Evolutionary conservation across 805 yeast genomes (phyloP), one percentile per base, ranked within the genome.

Genomic region (Ogataea naganishii): DNA sequence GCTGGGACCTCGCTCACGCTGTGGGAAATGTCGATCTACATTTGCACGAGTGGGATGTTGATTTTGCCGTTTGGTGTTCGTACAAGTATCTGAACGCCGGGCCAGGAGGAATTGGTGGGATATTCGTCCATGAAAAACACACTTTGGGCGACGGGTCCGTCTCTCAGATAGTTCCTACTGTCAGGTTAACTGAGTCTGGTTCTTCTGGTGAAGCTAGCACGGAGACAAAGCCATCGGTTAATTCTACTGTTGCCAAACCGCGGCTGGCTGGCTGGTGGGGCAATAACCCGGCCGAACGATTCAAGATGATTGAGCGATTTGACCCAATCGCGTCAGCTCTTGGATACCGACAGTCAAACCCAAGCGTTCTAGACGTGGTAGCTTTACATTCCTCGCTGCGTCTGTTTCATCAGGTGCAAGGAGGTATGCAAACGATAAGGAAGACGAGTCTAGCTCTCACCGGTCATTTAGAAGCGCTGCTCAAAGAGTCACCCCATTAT

Each of bases 251-350:
- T 27, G 64, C 60, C 42, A 43, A 64, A 22, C 82, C 95, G 1
- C 62, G 96, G 36, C 60, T 84, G 29, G 94, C 95, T 1, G 97
- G 97, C 1, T 88, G 97, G 97, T 88, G 96, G 96, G 96, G 96
- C 1, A 88, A 85, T 47, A 75, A 80, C 41, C 61, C 78, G 0
- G 43, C 45, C 2, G 72, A 72, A 20, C 58, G 97, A 37, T 88
- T 88, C 53, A 64, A 75, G 44, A 88, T 88, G 97, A 47, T 69
- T 33, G 88, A 79, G 46, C 44, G 62, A 18, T 88, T 84, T 43
- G 78, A 77, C 31, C 95, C 96, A 1, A 80, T 82, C 17, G 59
- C 66, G n/a, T 80, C 92, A 20, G 97, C 96, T 1, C 62, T 82
- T 15, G 94, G 95, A 0, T 88, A 77, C 54, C 66, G 94, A 43